Evolutionary conservation across 164 flowering plant genomes (phyloP).

Genomic region (Buxus sempervirens): DNA sequence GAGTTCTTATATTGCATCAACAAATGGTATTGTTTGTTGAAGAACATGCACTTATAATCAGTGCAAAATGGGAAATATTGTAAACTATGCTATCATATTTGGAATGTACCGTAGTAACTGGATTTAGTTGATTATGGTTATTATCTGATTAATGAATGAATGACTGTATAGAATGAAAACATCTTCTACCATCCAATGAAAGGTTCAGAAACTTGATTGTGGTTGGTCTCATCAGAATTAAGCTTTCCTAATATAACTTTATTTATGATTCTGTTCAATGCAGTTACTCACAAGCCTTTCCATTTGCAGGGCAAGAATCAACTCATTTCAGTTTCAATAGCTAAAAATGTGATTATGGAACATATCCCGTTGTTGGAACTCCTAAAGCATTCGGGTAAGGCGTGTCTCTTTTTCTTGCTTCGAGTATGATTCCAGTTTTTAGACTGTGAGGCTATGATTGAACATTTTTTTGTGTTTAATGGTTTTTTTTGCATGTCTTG

Average conservation of each 20-base stretch:
- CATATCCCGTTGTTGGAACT: neutral
- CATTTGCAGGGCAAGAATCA: neutral
- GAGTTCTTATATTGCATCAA: neutral
- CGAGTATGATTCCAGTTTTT: too few species aligned
- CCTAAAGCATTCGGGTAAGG: neutral
- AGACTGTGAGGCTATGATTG: too few species aligned
- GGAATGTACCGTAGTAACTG: constrained; percentile 4
- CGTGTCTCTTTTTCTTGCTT: neutral
- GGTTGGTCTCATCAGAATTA: neutral
- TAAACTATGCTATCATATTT: neutral
- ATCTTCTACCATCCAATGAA: neutral
- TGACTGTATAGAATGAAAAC: too few species aligned
- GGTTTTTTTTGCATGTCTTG: neutral
- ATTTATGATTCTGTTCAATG: neutral
- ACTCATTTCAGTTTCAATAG: neutral
- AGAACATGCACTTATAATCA: constrained; percentile 7
- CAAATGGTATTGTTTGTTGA: constrained; percentile 1
- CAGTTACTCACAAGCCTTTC: neutral
- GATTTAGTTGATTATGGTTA: neutral
- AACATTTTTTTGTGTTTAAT: neutral
- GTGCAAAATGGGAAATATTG: constrained; percentile 21
- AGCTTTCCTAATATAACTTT: neutral
- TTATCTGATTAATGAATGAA: too few species aligned
- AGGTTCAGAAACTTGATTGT: neutral
- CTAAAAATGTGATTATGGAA: neutral